phyloP scores from a whole-genome alignment of 306 rosid species.

The Abrus precatorius region DNA sequence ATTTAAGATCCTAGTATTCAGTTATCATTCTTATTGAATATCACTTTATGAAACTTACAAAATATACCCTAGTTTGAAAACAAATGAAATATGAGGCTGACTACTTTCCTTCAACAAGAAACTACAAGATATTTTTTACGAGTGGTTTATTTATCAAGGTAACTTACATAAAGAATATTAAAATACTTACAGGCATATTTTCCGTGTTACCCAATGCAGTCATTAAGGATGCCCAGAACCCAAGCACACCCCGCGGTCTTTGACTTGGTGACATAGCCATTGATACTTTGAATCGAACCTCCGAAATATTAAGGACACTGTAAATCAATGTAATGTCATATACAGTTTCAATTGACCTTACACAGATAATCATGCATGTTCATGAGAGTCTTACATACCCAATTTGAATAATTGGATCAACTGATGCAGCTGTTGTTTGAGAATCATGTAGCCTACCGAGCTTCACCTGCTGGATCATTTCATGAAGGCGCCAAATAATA shows the following conservation, averaged over 20 bases:
- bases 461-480: constrained; percentile 91
- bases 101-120: constrained; percentile 18
- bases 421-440: constrained; percentile 90
- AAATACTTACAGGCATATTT: constrained; percentile 90
- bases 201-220: constrained; percentile 98
- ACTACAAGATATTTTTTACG: constrained; percentile 13
- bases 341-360: constrained; percentile 37
- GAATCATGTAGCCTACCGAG: constrained; percentile 76
- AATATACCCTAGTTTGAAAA: constrained; percentile 34
- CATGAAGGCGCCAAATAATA: constrained; percentile 97
- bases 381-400: constrained; percentile 67
- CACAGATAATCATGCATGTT: constrained; percentile 39
- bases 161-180: constrained; percentile 37
- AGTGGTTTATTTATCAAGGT: constrained; percentile 5
- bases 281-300: constrained; percentile 88
- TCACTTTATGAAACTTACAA: constrained; percentile 15
- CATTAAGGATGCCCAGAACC: constrained; percentile 99
- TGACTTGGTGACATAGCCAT: constrained; percentile 97
- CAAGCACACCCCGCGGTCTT: constrained; percentile 95
- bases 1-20: not conserved
- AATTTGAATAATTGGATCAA: constrained; percentile 89
- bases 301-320: constrained; percentile 89
- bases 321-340: constrained; percentile 53
- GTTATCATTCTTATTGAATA: constrained; percentile 15
- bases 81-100: constrained; percentile 1